Percentiles rank a stretch among this genome's conserved stretches.
phyloP scores from a whole-genome alignment of 2,329 filamentous ascomycete species.

The Furcasterigmium furcatum region DNA sequence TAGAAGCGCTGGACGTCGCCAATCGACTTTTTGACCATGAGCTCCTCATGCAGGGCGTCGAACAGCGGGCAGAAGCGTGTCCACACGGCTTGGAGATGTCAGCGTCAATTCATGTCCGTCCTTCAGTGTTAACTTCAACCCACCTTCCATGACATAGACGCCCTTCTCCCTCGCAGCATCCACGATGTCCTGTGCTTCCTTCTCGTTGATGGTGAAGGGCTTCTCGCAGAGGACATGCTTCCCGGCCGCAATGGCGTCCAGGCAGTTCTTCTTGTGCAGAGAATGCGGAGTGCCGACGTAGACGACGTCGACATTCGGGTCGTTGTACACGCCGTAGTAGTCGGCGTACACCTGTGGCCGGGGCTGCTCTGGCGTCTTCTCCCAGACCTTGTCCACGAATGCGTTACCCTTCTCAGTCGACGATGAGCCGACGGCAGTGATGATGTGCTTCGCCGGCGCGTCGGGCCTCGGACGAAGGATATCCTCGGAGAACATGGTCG shows the following conservation, averaged over 20 bases:
- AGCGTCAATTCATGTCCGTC: neutral
- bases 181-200: slow-evolving; percentile 35
- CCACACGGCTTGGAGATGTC: slow-evolving; percentile 32
- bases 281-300: slow-evolving; percentile 43
- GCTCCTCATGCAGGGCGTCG: slow-evolving; percentile 30
- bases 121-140: neutral
- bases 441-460: slow-evolving; percentile 32
- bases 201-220: slow-evolving; percentile 37
- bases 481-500: slow-evolving; percentile 33
- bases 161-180: slow-evolving; percentile 32
- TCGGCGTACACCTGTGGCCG: slow-evolving; percentile 29
- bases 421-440: slow-evolving; percentile 38
- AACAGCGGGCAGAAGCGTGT: slow-evolving; percentile 36
- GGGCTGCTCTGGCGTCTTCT: slow-evolving; percentile 16
- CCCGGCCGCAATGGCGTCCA: slow-evolving; percentile 36
- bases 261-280: slow-evolving; percentile 38
- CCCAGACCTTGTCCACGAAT: slow-evolving; percentile 28
- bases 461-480: slow-evolving; percentile 28
- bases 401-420: slow-evolving; percentile 30
- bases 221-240: slow-evolving; percentile 45
- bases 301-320: slow-evolving; percentile 38
- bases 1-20: slow-evolving; percentile 34
- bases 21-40: slow-evolving; percentile 20
- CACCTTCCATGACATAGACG: slow-evolving; percentile 37
- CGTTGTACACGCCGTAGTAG: slow-evolving; percentile 35